phyloP scores from a whole-genome alignment of 2,329 filamentous ascomycete genomes.

The Bipolaris sorokiniana region DNA sequence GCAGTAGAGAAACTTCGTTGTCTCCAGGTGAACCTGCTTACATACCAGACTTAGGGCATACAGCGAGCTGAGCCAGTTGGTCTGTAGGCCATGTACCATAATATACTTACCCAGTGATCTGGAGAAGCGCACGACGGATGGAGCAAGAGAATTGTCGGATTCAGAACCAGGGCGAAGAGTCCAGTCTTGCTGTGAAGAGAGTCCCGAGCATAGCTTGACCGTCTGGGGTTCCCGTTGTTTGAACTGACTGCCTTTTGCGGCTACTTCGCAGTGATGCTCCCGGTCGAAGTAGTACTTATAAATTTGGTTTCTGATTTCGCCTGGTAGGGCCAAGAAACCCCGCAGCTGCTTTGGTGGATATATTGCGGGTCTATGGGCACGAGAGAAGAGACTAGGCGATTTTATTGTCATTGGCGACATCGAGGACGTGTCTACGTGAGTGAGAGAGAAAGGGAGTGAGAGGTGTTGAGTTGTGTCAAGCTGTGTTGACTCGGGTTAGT shows the following conservation, averaged over 20 bases:
- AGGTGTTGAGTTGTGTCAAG: not conserved
- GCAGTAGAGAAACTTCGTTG: constrained; percentile 35
- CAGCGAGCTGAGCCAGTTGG: constrained; percentile 38
- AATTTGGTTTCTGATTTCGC: constrained; percentile 58
- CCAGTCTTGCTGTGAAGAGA: not conserved
- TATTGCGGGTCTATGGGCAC: constrained; percentile 11
- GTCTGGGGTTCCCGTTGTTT: constrained; percentile 3
- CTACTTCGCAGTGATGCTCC: constrained; percentile 37
- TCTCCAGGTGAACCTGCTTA: constrained; percentile 38
- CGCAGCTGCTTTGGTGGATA: constrained; percentile 19
- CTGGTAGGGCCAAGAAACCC: constrained; percentile 52
- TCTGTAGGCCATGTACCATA: constrained; percentile 26
- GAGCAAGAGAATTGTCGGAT: not conserved
- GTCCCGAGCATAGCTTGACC: constrained; percentile 23
- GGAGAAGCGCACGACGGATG: constrained; percentile 23
- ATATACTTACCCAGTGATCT: constrained; percentile 27
- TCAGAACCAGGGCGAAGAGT: not conserved
- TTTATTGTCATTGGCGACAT: not conserved
- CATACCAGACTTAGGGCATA: constrained; percentile 38
- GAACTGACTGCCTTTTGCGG: constrained; percentile 20
- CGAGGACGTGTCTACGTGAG: no score
- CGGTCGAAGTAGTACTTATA: constrained; percentile 50
- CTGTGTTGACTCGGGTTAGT: not conserved
- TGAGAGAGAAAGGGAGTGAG: not conserved
- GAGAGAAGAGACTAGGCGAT: constrained; percentile 21